Evolutionary conservation across 2,329 filamentous ascomycete species (phyloP), one percentile per base, ranked within the genome.

Genomic region (Arthrocladium fulminans): DNA sequence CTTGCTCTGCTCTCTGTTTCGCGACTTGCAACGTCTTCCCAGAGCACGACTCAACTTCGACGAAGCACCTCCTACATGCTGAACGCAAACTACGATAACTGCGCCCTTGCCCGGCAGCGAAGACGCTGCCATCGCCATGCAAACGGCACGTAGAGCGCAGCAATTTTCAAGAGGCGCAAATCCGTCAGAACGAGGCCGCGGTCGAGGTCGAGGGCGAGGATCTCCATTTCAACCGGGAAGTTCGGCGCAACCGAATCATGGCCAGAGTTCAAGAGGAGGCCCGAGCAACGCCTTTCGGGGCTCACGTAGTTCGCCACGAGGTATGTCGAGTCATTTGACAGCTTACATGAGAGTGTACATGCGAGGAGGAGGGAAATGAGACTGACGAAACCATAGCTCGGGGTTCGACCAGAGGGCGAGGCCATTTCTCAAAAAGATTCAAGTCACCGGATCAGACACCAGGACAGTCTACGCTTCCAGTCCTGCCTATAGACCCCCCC

Each of bases 371-470:
- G 23, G 17, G 22, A 7, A 12, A 3, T 15, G 12, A n/a, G 39
- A 41, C 39, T 15, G n/a, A 27, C 17, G n/a, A n/a, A 24, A 13
- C 15, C 10, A 45, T 49, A 51, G 53, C 51, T 38, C 46, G 49
- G 24, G 50, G 48, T 19, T 45, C 49, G 34, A 48, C 49, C 27
- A 47, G 46, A 13, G 46, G 45, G 15, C 49, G 53, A 30, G 54
- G 54, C 3, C 32, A 43, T 23, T 23, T 51, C 23, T 52, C 56
- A 30, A 45, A 53, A 50, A 46, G 48, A 5, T 54, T 56, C 48
- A 56, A 51, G 32, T 41, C 50, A 4, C 48, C 48, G 24, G 50
- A 45, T 7, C n/a, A 7, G 32, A 7, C 6, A n/a, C 32, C 32
- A 7, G 32, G 32, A 35, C 32, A n/a, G 17, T 15, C n/a, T 8